Conservation (phyloP, 164 flowering plant genomes). For the Vitis rotundifolia region DNA sequence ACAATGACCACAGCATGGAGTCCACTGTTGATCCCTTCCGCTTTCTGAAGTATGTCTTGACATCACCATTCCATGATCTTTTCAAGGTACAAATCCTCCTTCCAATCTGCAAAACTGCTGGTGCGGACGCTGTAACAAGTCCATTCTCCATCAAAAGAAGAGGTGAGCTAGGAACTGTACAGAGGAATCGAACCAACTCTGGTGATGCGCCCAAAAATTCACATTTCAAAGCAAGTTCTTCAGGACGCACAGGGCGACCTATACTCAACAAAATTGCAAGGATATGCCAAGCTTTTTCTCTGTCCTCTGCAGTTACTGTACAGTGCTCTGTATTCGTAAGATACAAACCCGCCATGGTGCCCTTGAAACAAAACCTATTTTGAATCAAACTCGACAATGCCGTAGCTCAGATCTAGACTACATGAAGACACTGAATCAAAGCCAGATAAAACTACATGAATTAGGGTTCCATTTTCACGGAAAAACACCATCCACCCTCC, state of each 20-base stretch:
- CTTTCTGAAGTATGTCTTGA: conserved; percentile 34
- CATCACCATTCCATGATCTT: conserved; percentile 15
- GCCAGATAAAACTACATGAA: too few species aligned
- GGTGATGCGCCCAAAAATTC: conserved; percentile 22
- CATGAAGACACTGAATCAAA: background rate
- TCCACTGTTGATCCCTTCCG: conserved; percentile 30
- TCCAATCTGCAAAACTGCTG: conserved; percentile 20
- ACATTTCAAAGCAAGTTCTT: conserved; percentile 38
- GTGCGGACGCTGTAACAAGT: conserved; percentile 29
- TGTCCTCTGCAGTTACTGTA: conserved; percentile 8
- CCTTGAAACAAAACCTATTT: background rate
- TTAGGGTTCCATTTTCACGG: too few species aligned
- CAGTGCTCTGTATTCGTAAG: conserved; percentile 5
- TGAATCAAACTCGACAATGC: background rate
- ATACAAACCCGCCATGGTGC: conserved; percentile 18
- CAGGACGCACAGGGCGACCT: conserved; percentile 32
- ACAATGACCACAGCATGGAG: background rate
- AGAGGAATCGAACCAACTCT: conserved; percentile 33
- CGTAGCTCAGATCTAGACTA: background rate
- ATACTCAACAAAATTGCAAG: conserved; percentile 22
- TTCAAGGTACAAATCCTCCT: conserved; percentile 7
- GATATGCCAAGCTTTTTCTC: conserved; percentile 41
- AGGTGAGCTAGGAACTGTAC: conserved; percentile 48
- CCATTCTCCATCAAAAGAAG: conserved; percentile 18
- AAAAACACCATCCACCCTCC: too few species aligned